These are phyloP conservation scores for Sporothrix sp. DNA, from an alignment of 2,329 filamentous ascomycete species.

Conservation along the genomic window DNA sequence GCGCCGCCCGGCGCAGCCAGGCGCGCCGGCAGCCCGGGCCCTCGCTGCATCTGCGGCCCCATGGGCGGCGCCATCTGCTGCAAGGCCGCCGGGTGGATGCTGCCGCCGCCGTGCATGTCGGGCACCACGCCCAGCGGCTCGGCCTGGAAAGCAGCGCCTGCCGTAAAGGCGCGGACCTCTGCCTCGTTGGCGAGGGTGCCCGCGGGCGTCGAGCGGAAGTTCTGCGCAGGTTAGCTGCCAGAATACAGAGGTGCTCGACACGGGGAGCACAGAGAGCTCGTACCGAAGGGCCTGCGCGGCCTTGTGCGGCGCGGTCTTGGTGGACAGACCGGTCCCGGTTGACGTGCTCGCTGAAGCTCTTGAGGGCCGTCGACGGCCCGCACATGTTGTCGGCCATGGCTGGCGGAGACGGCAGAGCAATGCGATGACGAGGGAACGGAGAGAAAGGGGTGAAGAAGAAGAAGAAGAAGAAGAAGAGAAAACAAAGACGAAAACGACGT, in stretches of 20 bases:
- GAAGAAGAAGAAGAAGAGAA: background rate
- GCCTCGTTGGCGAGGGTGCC: slow-evolving; percentile 9
- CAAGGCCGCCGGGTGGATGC: background rate
- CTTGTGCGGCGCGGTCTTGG: slow-evolving; percentile 51
- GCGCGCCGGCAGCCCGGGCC: background rate
- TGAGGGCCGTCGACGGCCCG: slow-evolving; percentile 60
- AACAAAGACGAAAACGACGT: background rate
- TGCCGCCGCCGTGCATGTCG: slow-evolving; percentile 1
- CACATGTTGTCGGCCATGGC: slow-evolving; percentile 44
- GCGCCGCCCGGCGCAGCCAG: background rate
- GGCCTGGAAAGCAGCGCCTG: background rate
- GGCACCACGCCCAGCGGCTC: slow-evolving; percentile 4
- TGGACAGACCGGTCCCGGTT: slow-evolving; percentile 60
- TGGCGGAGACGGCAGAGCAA: background rate
- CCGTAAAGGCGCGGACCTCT: slow-evolving; percentile 15
- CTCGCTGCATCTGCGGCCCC: no score
- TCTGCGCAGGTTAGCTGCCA: background rate
- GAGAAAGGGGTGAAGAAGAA: background rate
- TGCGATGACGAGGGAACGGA: background rate
- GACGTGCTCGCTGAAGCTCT: slow-evolving; percentile 61
- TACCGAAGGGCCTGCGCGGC: slow-evolving; percentile 19
- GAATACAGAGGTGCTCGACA: background rate
- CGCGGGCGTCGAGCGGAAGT: slow-evolving; percentile 15
- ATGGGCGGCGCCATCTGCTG: background rate
- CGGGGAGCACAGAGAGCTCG: background rate